Evolutionary conservation across 305 asterid species (phyloP), one percentile per base, ranked within the genome.

Genomic region (Fraxinus floribunda): DNA sequence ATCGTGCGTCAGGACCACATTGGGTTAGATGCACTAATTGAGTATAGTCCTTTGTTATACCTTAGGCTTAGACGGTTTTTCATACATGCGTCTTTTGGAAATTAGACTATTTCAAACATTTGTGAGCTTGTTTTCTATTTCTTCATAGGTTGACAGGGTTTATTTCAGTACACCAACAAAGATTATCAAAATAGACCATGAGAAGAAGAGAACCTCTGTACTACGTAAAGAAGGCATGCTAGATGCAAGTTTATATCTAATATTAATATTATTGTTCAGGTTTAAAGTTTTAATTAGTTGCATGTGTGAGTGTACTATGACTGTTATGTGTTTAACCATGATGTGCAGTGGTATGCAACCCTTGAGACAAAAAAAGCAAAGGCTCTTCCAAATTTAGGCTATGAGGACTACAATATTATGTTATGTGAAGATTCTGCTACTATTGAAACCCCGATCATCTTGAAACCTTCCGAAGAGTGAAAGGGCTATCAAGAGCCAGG

Each of bases 391-490:
- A 97, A 95, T 87, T 82, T 95, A 44, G 96, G 98, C 0, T 93
- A 89, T 77, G 98, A 90, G 55, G 98, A 93, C 83, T 95, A 90
- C 87, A 92, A 93, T 85, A 87, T 75, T 35, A 93, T 93, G 97
- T 68, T 93, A 6, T 92, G 96, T 71, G 89, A 93, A 66, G 94
- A 92, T 87, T 93, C 98, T 34, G 94, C 98, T 83, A 90, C 90
- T 81, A 80, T 93, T 73, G 97, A 91, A 86, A 88, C 84, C 83
- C 91, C 97, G 8, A 85, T 93, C 64, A 78, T 76, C 79, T 89
- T 95, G 91, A 93, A 92, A 84, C 97, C 98, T n/a, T 85, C 78
- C 36, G 94, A 95, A 87, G 98, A 95, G 90, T 95, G 98, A 97
- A 95, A 82, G 89, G 98, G 91, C 46, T 93, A 92, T 84, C 97